phyloP scores from a whole-genome alignment of 805 yeast genomes.

The Kuraishia piskuri region DNA sequence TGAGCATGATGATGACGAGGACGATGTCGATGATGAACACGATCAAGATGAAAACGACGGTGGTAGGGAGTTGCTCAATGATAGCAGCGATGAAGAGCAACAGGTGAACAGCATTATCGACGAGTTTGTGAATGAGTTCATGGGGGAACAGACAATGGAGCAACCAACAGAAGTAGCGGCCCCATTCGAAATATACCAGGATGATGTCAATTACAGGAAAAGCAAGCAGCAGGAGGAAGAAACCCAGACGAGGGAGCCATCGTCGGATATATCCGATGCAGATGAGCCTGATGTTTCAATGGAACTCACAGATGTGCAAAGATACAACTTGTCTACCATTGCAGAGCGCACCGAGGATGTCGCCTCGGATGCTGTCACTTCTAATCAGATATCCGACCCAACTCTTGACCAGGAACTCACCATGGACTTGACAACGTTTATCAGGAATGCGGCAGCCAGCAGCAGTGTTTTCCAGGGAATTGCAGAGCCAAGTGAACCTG shows the following conservation, averaged over 20 bases:
- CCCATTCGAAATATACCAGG: background rate
- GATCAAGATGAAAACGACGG: conserved; percentile 1
- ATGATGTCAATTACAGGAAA: background rate
- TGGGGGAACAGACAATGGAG: conserved; percentile 2
- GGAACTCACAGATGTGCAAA: conserved; percentile 1
- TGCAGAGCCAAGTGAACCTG: background rate
- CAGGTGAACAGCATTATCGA: conserved; percentile 19
- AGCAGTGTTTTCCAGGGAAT: background rate
- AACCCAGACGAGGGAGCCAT: no score
- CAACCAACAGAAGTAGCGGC: conserved; percentile 2
- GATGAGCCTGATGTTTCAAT: conserved; percentile 1
- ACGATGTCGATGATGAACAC: conserved; percentile 4
- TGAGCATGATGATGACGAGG: background rate
- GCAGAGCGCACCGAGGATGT: background rate
- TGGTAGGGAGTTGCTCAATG: conserved; percentile 4
- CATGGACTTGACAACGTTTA: conserved; percentile 11
- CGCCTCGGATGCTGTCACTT: background rate
- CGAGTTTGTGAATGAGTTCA: conserved; percentile 5
- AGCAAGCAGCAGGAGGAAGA: no score
- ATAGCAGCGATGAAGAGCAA: conserved; percentile 10
- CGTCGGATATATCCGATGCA: conserved; percentile 8
- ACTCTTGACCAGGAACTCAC: conserved; percentile 6
- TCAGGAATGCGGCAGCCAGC: background rate
- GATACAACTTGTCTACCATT: background rate
- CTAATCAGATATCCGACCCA: background rate